Conservation (phyloP, 2,329 filamentous ascomycete species). For the Penicillium sp. region DNA sequence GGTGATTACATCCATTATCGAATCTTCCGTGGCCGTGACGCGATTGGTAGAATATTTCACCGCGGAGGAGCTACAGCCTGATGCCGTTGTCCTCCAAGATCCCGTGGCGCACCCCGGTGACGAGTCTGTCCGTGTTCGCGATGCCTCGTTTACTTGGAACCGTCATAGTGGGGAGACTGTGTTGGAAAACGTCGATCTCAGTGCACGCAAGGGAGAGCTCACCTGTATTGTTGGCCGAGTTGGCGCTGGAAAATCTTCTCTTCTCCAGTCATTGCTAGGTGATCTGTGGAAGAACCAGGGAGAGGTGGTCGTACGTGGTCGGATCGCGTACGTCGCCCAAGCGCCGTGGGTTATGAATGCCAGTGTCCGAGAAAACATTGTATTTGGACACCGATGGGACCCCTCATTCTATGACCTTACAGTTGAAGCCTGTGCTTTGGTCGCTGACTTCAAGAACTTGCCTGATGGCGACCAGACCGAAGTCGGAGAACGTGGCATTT, state of each 20-base stretch:
- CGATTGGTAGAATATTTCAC: slow-evolving; percentile 81
- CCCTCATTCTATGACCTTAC: slow-evolving; percentile 92
- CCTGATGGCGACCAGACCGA: slow-evolving; percentile 96
- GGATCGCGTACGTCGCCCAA: slow-evolving; percentile 87
- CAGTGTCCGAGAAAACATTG: slow-evolving; percentile 92
- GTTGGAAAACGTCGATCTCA: slow-evolving; percentile 82
- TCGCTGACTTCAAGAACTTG: slow-evolving; percentile 86
- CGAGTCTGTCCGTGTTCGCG: slow-evolving; percentile 77
- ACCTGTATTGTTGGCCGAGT: slow-evolving; percentile 92
- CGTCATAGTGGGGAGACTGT: slow-evolving; percentile 68
- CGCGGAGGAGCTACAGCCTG: slow-evolving; percentile 84
- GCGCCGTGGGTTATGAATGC: slow-evolving; percentile 97
- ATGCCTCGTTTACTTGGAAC: slow-evolving; percentile 94
- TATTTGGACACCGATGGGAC: slow-evolving; percentile 94
- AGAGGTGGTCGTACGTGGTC: slow-evolving; percentile 77
- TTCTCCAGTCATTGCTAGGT: slow-evolving; percentile 83
- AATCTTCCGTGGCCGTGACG: slow-evolving; percentile 87
- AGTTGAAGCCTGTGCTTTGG: slow-evolving; percentile 82
- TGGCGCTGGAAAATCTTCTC: slow-evolving; percentile 91
- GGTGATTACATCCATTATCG: slow-evolving; percentile 95
- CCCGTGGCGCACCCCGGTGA: slow-evolving; percentile 75
- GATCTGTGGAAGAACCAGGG: slow-evolving; percentile 89
- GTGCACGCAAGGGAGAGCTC: slow-evolving; percentile 86
- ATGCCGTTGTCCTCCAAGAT: slow-evolving; percentile 72
- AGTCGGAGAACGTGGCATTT: slow-evolving; percentile 95